Base-by-base conservation (phyloP, 306 rosid genomes). In the Ceratonia siliqua region DNA sequence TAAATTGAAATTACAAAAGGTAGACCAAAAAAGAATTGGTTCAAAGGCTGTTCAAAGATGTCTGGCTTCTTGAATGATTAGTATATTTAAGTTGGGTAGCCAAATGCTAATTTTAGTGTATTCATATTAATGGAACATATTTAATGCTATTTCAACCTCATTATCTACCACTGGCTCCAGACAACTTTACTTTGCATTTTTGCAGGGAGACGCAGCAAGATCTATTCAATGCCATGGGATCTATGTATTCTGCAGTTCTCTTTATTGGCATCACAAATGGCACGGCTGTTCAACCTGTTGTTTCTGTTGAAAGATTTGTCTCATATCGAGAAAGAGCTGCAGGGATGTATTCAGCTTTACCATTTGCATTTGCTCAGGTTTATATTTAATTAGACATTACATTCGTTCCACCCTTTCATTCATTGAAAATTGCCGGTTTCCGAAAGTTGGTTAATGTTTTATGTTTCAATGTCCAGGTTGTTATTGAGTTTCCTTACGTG, bases 401-500 rank as follows among this genome's bases (percentile, higher is more conserved):
- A 27, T 57, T 45, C 68, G n/a, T 65, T 8, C 27, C 1, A 48
- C 8, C 5, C 13, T 52, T 53, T 0, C 8, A 15, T 35, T 41
- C 66, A 1, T 11, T 14, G 42, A 74, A n/a, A 62, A 48, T 15
- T 58, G 27, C 28, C 71, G 70, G 24, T 62, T 77, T 77, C 55
- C 3, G 27, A 71, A 72, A 57, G 50, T 83, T 22, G 46, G 56
- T 85, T 76, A 48, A 78, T 62, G 55, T 35, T 62, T 22, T 67
- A 30, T 59, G 7, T 45, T 73, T 33, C 30, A 35, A 49, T 74
- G n/a, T 78, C 85, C 90, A 93, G 98, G 97, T 91, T 33, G 88
- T 76, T 12, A 93, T 93, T 35, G 98, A 93, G 90, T 86, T 95
- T 78, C 99, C 99, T 11, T 95, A 95, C 33, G 99, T 95, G 66